Evolutionary conservation across 2,329 filamentous ascomycete species (phyloP).

Genomic region (Purpureocillium lavendulum): DNA sequence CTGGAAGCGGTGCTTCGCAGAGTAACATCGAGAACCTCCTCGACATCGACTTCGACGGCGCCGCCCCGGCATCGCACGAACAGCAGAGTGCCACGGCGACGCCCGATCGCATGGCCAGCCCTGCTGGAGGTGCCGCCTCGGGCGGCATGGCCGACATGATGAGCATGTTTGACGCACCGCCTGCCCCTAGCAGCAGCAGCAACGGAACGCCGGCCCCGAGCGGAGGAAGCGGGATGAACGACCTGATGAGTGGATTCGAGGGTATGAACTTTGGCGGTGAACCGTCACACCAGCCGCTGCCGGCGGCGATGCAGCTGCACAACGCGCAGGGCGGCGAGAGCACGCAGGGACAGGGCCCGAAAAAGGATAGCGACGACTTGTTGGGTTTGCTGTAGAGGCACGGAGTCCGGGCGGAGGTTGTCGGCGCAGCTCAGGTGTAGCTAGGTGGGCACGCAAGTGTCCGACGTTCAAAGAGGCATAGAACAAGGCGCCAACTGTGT

Average conservation of each 20-base stretch:
- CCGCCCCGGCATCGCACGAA: conserved; percentile 80
- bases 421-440: neutral
- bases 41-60: conserved; percentile 93
- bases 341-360: conserved; percentile 34
- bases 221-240: conserved; percentile 60
- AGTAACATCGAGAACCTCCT: conserved; percentile 89
- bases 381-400: conserved; percentile 30
- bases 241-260: conserved; percentile 85
- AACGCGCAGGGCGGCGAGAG: conserved; percentile 20
- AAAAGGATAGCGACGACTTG: conserved; percentile 56
- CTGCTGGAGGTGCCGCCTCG: conserved; percentile 32
- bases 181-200: conserved; percentile 33
- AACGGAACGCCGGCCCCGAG: conserved; percentile 24
- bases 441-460: neutral
- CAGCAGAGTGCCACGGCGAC: conserved; percentile 46
- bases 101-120: conserved; percentile 61
- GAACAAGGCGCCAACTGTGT: neutral
- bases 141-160: conserved; percentile 56
- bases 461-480: neutral
- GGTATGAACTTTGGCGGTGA: conserved; percentile 65
- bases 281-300: conserved; percentile 49
- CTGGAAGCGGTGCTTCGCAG: conserved; percentile 44
- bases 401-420: neutral
- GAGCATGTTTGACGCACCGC: conserved; percentile 61
- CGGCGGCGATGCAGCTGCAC: conserved; percentile 50